Evolutionary conservation across 192 early-diverging fungal species (phyloP).

Genomic region (Backusella luteola): DNA sequence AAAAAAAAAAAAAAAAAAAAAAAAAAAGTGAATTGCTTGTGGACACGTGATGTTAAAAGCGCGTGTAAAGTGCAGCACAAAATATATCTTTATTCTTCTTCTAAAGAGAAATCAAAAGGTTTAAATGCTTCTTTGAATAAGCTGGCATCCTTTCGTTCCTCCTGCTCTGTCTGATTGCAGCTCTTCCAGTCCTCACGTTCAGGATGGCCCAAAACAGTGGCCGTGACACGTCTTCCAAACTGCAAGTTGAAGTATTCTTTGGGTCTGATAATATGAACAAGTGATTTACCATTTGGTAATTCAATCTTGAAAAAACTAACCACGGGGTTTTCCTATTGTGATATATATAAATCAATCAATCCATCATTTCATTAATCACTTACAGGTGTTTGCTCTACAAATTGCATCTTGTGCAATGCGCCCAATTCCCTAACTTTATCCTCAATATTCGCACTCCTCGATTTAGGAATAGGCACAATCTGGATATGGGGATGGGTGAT

Average conservation of each 20-base stretch:
- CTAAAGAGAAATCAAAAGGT: conserved; percentile 43
- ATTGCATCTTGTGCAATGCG: conserved; percentile 35
- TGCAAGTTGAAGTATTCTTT: conserved; percentile 67
- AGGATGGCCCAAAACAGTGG: conserved; percentile 61
- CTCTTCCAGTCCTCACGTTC: conserved; percentile 81
- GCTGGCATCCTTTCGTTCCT: conserved; percentile 50
- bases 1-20: too few relatives aligned
- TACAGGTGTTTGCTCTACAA: conserved; percentile 33
- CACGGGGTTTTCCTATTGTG: conserved; percentile 17
- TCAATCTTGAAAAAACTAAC: conserved; percentile 56
- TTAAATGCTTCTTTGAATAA: conserved; percentile 44
- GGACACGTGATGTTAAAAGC: background rate
- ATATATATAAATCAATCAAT: background rate
- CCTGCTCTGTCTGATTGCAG: conserved; percentile 62
- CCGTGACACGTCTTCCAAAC: conserved; percentile 71
- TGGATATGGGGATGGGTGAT: conserved; percentile 65
- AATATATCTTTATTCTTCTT: background rate
- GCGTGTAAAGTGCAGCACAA: too few relatives aligned
- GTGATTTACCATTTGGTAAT: conserved; percentile 43
- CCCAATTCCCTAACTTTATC: conserved; percentile 44
- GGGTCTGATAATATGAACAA: conserved; percentile 45
- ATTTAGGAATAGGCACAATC: conserved; percentile 58
- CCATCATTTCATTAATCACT: too few relatives aligned
- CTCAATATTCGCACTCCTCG: conserved; percentile 38
- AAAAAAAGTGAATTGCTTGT: too few relatives aligned